These are phyloP conservation scores for Jackrogersella multiformis DNA, from an alignment of 495 filamentous ascomycete species.

Conservation along the genomic window DNA sequence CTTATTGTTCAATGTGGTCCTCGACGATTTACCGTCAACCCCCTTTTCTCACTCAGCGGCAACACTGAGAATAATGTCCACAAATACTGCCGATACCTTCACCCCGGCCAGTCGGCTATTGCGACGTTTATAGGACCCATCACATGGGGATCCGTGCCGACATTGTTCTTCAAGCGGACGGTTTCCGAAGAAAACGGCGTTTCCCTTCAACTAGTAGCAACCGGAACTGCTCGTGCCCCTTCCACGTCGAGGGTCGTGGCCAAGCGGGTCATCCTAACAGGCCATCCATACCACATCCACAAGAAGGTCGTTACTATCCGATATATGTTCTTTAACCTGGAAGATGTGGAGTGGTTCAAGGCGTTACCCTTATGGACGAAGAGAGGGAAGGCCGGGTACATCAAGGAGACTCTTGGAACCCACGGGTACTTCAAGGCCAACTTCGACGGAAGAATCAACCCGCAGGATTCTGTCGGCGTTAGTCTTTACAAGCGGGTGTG, in stretches of 20 bases:
- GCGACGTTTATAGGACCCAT: slow-evolving; percentile 90
- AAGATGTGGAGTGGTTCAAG: slow-evolving; percentile 97
- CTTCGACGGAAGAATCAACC: slow-evolving; percentile 94
- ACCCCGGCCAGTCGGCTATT: slow-evolving; percentile 89
- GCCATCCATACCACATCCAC: slow-evolving; percentile 98
- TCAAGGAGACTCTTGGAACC: slow-evolving; percentile 94
- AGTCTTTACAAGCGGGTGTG: slow-evolving; percentile 94
- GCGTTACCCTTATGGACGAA: slow-evolving; percentile 94
- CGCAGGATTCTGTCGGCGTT: slow-evolving; percentile 90
- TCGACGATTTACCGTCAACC: slow-evolving; percentile 84
- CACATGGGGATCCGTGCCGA: slow-evolving; percentile 90
- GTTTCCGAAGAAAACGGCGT: slow-evolving; percentile 39
- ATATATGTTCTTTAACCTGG: slow-evolving; percentile 99
- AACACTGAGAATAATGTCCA: slow-evolving; percentile 94
- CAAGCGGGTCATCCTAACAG: slow-evolving; percentile 93
- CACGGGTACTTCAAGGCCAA: slow-evolving; percentile 99
- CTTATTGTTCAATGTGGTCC: slow-evolving; percentile 89
- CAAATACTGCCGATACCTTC: slow-evolving; percentile 93
- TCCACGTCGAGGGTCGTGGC: slow-evolving; percentile 84
- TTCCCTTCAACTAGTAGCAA: slow-evolving; percentile 76
- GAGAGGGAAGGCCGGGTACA: slow-evolving; percentile 83
- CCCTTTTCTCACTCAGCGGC: slow-evolving; percentile 84
- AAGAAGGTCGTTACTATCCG: slow-evolving; percentile 94
- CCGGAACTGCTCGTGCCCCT: slow-evolving; percentile 83
- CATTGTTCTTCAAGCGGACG: slow-evolving; percentile 80